phyloP scores from a whole-genome alignment of 192 early-diverging fungal species.

The Piromyces sp. region DNA sequence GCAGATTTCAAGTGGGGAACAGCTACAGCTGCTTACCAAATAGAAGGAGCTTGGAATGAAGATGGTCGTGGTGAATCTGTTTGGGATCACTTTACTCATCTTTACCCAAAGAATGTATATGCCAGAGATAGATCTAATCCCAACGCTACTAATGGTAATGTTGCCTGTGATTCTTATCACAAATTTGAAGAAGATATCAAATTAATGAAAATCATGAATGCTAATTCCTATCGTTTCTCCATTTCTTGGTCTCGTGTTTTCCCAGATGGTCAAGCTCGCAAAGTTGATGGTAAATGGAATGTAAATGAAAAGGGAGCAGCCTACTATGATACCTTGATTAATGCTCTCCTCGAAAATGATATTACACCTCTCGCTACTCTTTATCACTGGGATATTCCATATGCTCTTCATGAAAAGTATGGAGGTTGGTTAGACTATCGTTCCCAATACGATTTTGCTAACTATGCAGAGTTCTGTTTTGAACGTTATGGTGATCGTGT shows the following conservation, averaged over 20 bases:
- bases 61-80: conserved; percentile 19
- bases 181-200: conserved; percentile 12
- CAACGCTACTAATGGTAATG: conserved; percentile 11
- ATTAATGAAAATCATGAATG: conserved; percentile 10
- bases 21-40: conserved; percentile 18
- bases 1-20: conserved; percentile 2
- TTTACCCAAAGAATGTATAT: not conserved
- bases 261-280: not conserved
- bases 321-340: conserved; percentile 13
- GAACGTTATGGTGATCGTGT: conserved; percentile 18
- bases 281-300: conserved; percentile 3
- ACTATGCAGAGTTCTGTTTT: conserved; percentile 15
- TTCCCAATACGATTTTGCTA: conserved; percentile 14
- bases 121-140: conserved; percentile 1
- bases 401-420: conserved; percentile 14
- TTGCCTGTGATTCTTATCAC: conserved; percentile 15
- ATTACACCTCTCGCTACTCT: conserved; percentile 3
- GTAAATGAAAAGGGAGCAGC: conserved; percentile 17
- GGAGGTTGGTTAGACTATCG: conserved; percentile 8
- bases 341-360: not conserved
- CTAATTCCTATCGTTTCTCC: conserved; percentile 21
- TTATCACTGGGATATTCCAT: conserved; percentile 22
- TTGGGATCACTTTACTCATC: conserved; percentile 15
- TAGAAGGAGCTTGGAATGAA: conserved; percentile 21
- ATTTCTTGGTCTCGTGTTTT: conserved; percentile 25